A percentile compares a stretch with the other conserved stretches of the same genome.
Evolutionary conservation across 345 rosid species (phyloP).

Genomic region (Eucalyptus pumila): DNA sequence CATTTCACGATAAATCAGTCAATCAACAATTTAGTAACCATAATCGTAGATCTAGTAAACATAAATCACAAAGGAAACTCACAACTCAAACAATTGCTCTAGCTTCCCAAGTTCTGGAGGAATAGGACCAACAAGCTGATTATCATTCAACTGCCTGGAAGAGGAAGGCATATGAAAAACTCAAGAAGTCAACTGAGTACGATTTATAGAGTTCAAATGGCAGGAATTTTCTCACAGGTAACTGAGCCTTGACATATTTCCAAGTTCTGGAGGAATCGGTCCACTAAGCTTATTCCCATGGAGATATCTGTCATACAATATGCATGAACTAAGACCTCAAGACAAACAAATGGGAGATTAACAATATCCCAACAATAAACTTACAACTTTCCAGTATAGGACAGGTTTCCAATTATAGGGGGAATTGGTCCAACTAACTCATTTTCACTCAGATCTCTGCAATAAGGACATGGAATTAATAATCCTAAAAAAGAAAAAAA

Average conservation of each 20-base stretch:
- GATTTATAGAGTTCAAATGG: not conserved
- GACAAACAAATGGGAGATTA: not conserved
- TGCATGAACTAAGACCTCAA: not conserved
- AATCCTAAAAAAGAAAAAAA: not conserved
- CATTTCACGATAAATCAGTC: not conserved
- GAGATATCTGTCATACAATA: conserved; percentile 45
- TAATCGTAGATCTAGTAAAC: not conserved
- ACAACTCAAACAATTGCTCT: conserved; percentile 90
- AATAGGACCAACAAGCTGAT: conserved; percentile 54
- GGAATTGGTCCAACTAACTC: conserved; percentile 84
- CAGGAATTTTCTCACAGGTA: conserved; percentile 46
- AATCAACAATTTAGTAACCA: not conserved
- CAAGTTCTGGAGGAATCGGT: conserved; percentile 90
- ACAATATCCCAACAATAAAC: not conserved
- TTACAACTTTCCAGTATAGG: conserved; percentile 86
- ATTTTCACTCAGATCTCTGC: conserved; percentile 91
- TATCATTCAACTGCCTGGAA: conserved; percentile 73
- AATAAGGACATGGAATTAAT: not conserved
- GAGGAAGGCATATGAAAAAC: not conserved
- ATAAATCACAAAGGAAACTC: not conserved
- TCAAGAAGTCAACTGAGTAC: not conserved
- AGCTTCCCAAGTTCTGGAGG: conserved; percentile 95
- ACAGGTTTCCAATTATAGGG: conserved; percentile 80
- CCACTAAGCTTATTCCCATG: conserved; percentile 91
- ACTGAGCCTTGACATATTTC: conserved; percentile 93